phyloP scores from a whole-genome alignment of 2,329 filamentous ascomycete species.

The Diatrype stigma region DNA sequence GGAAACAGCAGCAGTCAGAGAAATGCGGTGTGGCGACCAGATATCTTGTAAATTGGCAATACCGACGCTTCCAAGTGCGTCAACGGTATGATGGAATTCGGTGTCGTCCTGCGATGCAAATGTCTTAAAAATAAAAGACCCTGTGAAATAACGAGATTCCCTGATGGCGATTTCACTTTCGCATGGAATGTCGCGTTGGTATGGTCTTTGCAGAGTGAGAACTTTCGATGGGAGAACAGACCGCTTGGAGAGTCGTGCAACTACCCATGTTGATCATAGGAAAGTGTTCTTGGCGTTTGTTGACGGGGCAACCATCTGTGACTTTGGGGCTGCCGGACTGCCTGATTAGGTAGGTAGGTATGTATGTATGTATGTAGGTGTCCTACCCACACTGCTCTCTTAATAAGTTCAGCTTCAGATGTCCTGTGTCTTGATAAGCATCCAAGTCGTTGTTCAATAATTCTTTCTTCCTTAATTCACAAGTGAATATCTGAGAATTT shows the following conservation, averaged over 20 bases:
- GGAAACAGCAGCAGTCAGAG: neutral
- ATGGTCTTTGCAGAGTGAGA: too few relatives aligned
- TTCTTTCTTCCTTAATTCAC: too few relatives aligned
- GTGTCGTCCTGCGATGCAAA: neutral
- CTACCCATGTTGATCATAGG: neutral
- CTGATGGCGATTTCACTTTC: neutral
- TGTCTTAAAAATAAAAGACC: neutral
- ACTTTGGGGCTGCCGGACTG: neutral
- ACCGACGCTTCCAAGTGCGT: neutral
- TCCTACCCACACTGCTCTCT: too few relatives aligned
- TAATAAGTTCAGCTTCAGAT: too few relatives aligned
- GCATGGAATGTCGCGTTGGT: neutral
- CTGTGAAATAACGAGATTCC: neutral
- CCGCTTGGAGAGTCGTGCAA: neutral
- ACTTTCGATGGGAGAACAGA: neutral
- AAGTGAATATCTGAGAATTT: too few relatives aligned
- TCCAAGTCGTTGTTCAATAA: too few relatives aligned
- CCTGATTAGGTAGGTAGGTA: too few relatives aligned
- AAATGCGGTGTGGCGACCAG: neutral
- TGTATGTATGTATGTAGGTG: too few relatives aligned
- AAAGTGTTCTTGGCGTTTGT: neutral
- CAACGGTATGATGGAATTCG: neutral
- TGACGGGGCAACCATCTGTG: neutral
- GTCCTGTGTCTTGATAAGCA: too few relatives aligned
- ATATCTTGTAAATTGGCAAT: neutral